Base-by-base conservation (phyloP, 345 rosid species). In the Citrus reticulata region DNA sequence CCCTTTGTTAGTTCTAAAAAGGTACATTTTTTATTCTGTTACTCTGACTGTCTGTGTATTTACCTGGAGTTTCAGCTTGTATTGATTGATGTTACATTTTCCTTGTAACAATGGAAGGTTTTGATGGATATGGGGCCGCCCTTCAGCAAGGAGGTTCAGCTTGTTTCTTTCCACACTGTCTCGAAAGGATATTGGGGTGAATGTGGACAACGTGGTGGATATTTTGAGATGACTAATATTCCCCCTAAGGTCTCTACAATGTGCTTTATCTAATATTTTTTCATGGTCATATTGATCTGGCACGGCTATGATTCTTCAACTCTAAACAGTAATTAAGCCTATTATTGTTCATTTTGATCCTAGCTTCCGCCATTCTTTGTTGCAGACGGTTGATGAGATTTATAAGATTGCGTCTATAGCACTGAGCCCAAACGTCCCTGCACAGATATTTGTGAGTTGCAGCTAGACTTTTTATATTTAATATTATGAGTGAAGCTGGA, bases 161-260 rank as follows among this genome's bases (percentile, higher is more conserved):
- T 96, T 61, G 88, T 96, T 75, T 96, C 99, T 35, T 96, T 96
- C 88, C 99, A 96, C 86, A 88, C 97, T 0, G 97, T 96, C 59
- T 96, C 99, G 59, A 96, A 96, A 91, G 99, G 99, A 81, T 96
- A 93, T 86, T 96, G 97, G 97, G 98, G 99, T 1, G 99, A 96
- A 88, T 96, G 99, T 62, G 99, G 98, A 81, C 99, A 94, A 86
- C 88, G 99, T 25, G 99, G 99, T 86, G 99, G 99, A 84, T 96
- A 96, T 90, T 94, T 96, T 84, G 98, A 96, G 90, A 94, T 94
- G 98, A 94, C 98, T 27, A 96, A 96, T 87, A 86, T 96, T 62
- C 98, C 99, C 82, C 91, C 97, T 51, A 70, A 82, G 97, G 99
- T 96, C 84, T 79, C 85, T 77, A 29, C 75, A 22, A 32, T 55